Base-by-base conservation (phyloP, 2,329 filamentous ascomycete genomes). In the Arthroderma uncinatum region DNA sequence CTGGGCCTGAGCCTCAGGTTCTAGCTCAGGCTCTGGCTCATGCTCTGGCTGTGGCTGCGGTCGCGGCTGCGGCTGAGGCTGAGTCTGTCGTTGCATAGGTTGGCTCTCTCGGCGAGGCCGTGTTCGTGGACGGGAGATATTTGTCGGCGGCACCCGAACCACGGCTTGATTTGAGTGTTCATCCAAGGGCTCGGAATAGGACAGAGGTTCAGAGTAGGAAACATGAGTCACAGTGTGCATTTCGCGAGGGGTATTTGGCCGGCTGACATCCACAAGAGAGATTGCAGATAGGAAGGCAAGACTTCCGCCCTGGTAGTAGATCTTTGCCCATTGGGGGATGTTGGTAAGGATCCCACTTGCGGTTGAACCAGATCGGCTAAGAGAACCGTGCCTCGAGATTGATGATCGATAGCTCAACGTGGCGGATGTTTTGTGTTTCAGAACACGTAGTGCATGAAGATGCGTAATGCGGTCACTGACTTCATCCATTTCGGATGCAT, bases 221-320 rank as follows among this genome's bases (percentile, higher is more conserved):
- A 54, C 30, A 2, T 50, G 47, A 1, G 50, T 39, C 62, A 33
- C 63, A 61, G 64, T 78, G 71, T 33, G 76, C 70, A 57, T 61
- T 77, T 73, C 76, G 77, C 0, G 76, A 74, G 7, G 73, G 68
- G 36, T 75, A 8, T 68, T 62, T 25, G 70, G 67, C 7, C 66
- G 66, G 58, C 64, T 67, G 36, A 55, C 61, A 37, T 73, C 70
- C 5, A 68, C 63, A 10, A 70, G 62, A 19, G 69, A 73, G 52
- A 86, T 69, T 57, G 69, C 64, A 4, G 70, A 64, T 28, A 60
- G 62, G 73, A 81, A 50, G 72, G 78, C 60, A 76, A 78, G 68
- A 81, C 83, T 54, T 54, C 84, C 83, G 55, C 82, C 83, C 36
- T 82, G 82, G 67, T 90, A 90, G 70, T 89, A 90, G 14, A 88